phyloP scores from a whole-genome alignment of 805 yeast species.

The Ogataea parapolymorpha region DNA sequence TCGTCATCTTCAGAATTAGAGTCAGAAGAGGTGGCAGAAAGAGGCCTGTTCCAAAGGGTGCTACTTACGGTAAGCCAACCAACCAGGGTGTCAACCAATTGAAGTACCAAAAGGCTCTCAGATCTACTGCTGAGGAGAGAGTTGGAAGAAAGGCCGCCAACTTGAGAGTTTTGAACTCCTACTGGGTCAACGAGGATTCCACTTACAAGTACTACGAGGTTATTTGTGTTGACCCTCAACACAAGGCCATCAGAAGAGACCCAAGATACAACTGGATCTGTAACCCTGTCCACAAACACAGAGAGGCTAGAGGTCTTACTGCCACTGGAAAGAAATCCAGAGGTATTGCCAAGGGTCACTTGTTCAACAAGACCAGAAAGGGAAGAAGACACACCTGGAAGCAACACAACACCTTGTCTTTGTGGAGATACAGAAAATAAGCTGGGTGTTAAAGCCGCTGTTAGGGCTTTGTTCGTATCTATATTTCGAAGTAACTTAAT shows the following conservation, averaged over 20 bases:
- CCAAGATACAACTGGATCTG: conserved; percentile 99
- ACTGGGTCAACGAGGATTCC: conserved; percentile 99
- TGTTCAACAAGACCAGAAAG: conserved; percentile 94
- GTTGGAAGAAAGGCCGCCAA: conserved; percentile 98
- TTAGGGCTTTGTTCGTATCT: conserved; percentile 4
- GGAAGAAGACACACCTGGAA: conserved; percentile 99
- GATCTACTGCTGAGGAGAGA: conserved; percentile 99
- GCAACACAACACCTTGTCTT: conserved; percentile 95
- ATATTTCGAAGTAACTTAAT: conserved; percentile 1
- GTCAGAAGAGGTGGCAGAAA: conserved; percentile 99
- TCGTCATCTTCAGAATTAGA: conserved; percentile 96
- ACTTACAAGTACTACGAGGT: conserved; percentile 99
- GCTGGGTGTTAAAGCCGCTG: conserved; percentile 16
- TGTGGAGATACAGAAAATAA: conserved; percentile 99
- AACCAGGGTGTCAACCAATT: conserved; percentile 99
- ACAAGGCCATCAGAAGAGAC: conserved; percentile 98
- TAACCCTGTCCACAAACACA: conserved; percentile 99
- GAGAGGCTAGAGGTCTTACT: conserved; percentile 99
- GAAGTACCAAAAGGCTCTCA: conserved; percentile 97
- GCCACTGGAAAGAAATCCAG: conserved; percentile 98
- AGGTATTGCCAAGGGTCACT: conserved; percentile 99
- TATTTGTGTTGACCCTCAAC: conserved; percentile 94
- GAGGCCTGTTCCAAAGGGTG: conserved; percentile 99
- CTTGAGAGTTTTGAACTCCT: conserved; percentile 98
- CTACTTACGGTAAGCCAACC: conserved; percentile 99